Evolutionary conservation across 2,329 filamentous ascomycete genomes (phyloP).

Genomic region (Fusarium pininemorale): DNA sequence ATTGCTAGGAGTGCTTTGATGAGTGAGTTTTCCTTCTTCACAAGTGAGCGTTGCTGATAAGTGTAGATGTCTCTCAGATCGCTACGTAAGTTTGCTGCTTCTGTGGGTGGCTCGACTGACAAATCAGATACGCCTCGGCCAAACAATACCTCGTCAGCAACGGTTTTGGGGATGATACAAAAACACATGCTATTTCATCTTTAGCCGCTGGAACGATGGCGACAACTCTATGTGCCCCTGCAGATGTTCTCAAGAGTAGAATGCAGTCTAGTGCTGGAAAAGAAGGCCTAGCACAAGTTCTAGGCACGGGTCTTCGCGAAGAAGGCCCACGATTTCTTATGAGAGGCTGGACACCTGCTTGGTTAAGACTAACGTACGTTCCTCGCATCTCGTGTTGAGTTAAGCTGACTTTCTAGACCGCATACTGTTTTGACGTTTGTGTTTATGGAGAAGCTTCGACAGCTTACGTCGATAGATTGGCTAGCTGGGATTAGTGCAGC

Average conservation of each 20-base stretch:
- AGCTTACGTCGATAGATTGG: conserved; percentile 43
- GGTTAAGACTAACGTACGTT: conserved; percentile 54
- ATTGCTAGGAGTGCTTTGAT: conserved; percentile 55
- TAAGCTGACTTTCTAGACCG: conserved; percentile 43
- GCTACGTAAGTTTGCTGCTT: conserved; percentile 47
- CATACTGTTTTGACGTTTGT: conserved; percentile 58
- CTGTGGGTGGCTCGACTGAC: background rate
- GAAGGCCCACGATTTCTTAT: conserved; percentile 55
- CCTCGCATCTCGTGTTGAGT: accelerated
- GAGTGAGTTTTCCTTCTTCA: conserved; percentile 45
- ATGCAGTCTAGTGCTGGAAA: conserved; percentile 47
- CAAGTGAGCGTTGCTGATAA: conserved; percentile 7
- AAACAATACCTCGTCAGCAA: conserved; percentile 46
- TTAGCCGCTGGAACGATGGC: conserved; percentile 56
- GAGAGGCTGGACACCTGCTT: conserved; percentile 58
- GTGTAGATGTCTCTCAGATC: conserved; percentile 54
- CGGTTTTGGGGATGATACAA: conserved; percentile 49
- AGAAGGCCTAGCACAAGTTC: conserved; percentile 48
- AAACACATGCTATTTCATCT: conserved; percentile 53
- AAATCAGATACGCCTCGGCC: conserved; percentile 46
- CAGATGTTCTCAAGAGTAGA: conserved; percentile 56
- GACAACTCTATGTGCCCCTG: conserved; percentile 56
- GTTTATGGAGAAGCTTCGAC: conserved; percentile 56
- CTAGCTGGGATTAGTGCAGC: conserved; percentile 8
- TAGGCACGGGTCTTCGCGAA: conserved; percentile 47